Evolutionary conservation across 768 basidiomycete species (phyloP).

Genomic region (Mycena pura): DNA sequence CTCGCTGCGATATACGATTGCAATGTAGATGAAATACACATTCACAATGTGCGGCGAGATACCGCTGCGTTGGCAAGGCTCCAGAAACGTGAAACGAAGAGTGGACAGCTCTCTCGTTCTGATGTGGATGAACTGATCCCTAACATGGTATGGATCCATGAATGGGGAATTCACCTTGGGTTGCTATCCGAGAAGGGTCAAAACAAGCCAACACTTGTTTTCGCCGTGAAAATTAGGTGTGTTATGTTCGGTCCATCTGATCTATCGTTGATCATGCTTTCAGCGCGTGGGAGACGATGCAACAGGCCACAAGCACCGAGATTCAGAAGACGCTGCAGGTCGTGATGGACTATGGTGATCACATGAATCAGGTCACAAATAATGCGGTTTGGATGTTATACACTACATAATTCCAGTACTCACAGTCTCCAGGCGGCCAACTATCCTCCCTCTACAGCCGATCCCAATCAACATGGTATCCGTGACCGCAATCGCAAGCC

Average conservation of each 20-base stretch:
- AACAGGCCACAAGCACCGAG: background rate
- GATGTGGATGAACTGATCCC: background rate
- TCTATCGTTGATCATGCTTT: background rate
- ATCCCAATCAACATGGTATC: background rate
- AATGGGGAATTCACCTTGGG: slow-evolving; percentile 8
- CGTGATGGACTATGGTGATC: slow-evolving; percentile 7
- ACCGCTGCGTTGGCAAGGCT: background rate
- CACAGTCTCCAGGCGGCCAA: background rate
- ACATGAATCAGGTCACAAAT: background rate
- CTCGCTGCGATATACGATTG: background rate
- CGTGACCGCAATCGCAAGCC: too few relatives aligned
- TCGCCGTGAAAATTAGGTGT: slow-evolving; percentile 4
- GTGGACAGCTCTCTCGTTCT: background rate
- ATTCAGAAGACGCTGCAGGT: background rate
- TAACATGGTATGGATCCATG: background rate
- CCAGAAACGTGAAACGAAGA: background rate
- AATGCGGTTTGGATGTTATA: background rate
- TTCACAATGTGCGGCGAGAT: background rate
- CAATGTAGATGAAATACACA: background rate
- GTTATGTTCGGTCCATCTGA: background rate
- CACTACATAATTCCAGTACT: background rate
- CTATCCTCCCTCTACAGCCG: background rate
- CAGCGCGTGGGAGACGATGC: background rate
- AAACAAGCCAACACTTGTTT: background rate
- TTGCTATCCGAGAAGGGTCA: background rate